Evolutionary conservation across 2,329 filamentous ascomycete genomes (phyloP), one percentile per base, ranked within the genome.

Genomic region (Balansia obtecta): DNA sequence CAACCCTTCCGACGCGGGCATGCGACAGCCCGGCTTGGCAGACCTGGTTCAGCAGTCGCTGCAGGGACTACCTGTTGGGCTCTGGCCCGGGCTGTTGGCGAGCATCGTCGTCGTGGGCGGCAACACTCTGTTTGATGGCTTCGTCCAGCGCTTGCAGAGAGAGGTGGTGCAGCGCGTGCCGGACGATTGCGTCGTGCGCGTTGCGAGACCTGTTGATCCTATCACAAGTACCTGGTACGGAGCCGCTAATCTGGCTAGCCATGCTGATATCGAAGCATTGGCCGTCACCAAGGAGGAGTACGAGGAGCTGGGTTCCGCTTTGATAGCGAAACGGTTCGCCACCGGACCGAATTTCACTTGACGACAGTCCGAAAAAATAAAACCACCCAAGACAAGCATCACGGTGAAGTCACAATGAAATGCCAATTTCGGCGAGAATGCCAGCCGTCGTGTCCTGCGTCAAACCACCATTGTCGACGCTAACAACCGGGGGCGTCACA

Each of bases 51-150:
- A 93, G 67, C 83, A 96, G 63, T 86, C 83, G 12, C 68, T 98
- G 13, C 76, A 79, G 9, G 74, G 73, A 12, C 67, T 97, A 10
- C 93, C 93, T 0, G 75, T 86, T n/a, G 87, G 86, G 0, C 69
- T 97, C 8, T 90, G 88, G 78, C 86, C 89, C 1, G 83, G 83
- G 0, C 77, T 96, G 57, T 68, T 97, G 45, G 85, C 88, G 38
- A 98, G 97, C 57, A 79, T 97, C 4, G 70, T 96, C 2, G 83
- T 95, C 0, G 87, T 96, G 0, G 93, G 93, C 1, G 93, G 93
- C 3, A 95, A 88, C 61, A 77, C 85, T 0, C 73, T 85, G 16
- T 82, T 96, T 27, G 76, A 83, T 1, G 90, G 90, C 0, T 91
- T 98, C 56, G 77, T 89, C 55, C 80, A 88, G 61, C 78, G 93